Evolutionary conservation across 1,284 basidiomycete genomes (phyloP), one percentile per base, ranked within the genome.

Genomic region (Psilocybe mexicana): DNA sequence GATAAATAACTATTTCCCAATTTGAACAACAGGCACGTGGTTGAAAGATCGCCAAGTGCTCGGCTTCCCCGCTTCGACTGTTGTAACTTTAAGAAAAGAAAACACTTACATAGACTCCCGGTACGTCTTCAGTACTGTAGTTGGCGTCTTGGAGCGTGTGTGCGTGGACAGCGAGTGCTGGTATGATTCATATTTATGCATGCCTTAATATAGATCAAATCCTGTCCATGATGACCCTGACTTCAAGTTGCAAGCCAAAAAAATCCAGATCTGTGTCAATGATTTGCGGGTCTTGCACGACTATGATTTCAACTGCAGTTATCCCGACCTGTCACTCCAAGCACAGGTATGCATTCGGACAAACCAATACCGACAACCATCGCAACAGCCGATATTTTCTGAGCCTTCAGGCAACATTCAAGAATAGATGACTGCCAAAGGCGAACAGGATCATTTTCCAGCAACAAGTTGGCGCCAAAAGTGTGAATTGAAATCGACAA

Each of bases 21-120:
- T 64, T 56, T 58, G 61, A 65, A 67, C 66, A 63, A 58, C 60
- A 50, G 33, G 57, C 63, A 61, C 59, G 61, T 64, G 57, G 48
- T 38, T 18, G 18, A 40, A 30, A 54, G 55, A 60, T 60, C 60
- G 55, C 59, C 54, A 57, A 57, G 52, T 23, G 18, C 18, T 18
- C 46, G 48, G 43, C 52, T 48, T 44, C 43, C 43, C 43, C 43
- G 43, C 43, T 44, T 48, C 23, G 25, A 14, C 45, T 25, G 18
- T 18, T 18, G 18, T 11, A n/a, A 24, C 43, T 8, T 23, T n/a
- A 25, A 12, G 25, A 25, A 11, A 47, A 26, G 10, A n/a, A 40
- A 40, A 40, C 38, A 33, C 30, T 6, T 40, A 40, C 38, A 40
- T 14, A 12, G 6, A 40, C 38, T 40, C n/a, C 38, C 14, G 38